Base-by-base conservation (phyloP, 2,329 filamentous ascomycete genomes). In the Trichoderma asperellum region DNA sequence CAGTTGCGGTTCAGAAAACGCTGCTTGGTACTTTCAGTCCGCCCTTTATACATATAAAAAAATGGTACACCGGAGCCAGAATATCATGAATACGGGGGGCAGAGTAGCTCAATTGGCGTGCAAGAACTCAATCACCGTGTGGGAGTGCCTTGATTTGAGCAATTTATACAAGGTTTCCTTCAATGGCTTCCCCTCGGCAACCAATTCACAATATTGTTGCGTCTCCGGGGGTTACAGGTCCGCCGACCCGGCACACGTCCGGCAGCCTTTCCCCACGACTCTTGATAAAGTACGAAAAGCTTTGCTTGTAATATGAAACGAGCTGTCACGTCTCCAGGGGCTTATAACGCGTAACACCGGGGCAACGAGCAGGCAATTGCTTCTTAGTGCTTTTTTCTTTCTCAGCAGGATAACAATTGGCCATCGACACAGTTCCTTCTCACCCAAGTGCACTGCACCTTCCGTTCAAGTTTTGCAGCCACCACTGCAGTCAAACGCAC, bases 211-310 rank as follows among this genome's bases (percentile, higher is more conserved):
- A 11, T n/a, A 32, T 29, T 29, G 24, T 67, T 37, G 16, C 24
- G 35, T 67, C 24, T 24, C 10, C 12, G 18, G 27, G 53, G 16
- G 40, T 59, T 67, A 18, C 55, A 57, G 64, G 12, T 67, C 58
- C 34, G 65, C 47, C 34, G 10, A 40, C 49, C 65, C 47, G 65
- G 16, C 65, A 55, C 12, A n/a, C 57, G 57, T 68, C 65, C 47
- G 47, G 24, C 65, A 53, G 29, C 34, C 65, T n/a, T 1, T 55
- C 18, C 47, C n/a, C 57, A 47, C 24, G 34, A 32, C 47, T 61
- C 24, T 21, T 56, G 12, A 24, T 24, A 2, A 53, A 55, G 65
- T 68, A 68, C 12, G 1, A 5, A 14, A 2, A 14, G 35, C 34
- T 67, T 59, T 67, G 53, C 55, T 59, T 67, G 24, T 59, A 29